phyloP scores from a whole-genome alignment of 1,139 yeast genomes.

The Geotrichum histeridarum region DNA sequence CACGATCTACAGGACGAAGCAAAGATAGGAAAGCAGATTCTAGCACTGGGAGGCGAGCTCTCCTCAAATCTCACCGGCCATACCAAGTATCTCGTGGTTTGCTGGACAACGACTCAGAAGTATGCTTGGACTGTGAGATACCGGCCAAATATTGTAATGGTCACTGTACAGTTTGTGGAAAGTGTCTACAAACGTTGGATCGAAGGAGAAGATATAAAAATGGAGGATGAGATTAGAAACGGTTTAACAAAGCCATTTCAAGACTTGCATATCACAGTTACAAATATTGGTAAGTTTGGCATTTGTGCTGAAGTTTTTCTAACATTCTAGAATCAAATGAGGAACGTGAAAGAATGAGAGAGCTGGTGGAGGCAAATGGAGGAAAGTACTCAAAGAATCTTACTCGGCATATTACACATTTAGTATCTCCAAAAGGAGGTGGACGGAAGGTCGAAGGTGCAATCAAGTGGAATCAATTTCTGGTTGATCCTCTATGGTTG shows the following conservation, averaged over 20 bases:
- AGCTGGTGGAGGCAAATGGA: slow-evolving; percentile 48
- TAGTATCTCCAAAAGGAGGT: slow-evolving; percentile 43
- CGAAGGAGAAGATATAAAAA: slow-evolving; percentile 44
- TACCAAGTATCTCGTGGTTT: slow-evolving; percentile 58
- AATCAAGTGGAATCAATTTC: slow-evolving; percentile 59
- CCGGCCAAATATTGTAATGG: slow-evolving; percentile 55
- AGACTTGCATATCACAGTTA: slow-evolving; percentile 48
- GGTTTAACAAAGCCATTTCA: slow-evolving; percentile 45
- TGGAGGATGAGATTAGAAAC: slow-evolving; percentile 28
- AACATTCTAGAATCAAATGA: slow-evolving; percentile 4
- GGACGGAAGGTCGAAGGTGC: slow-evolving; percentile 67
- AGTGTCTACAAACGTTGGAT: slow-evolving; percentile 51
- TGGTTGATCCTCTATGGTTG: slow-evolving; percentile 74
- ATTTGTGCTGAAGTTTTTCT: background rate
- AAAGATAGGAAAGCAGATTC: slow-evolving; percentile 34
- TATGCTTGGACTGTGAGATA: slow-evolving; percentile 57
- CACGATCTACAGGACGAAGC: slow-evolving; percentile 24
- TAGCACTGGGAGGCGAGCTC: slow-evolving; percentile 59
- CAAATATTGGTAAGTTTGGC: slow-evolving; percentile 41
- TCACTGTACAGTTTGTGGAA: slow-evolving; percentile 46
- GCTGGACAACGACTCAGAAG: slow-evolving; percentile 62
- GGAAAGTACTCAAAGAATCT: slow-evolving; percentile 58
- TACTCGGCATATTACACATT: slow-evolving; percentile 47
- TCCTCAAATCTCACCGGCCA: slow-evolving; percentile 61
- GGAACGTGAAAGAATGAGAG: slow-evolving; percentile 38